Base-by-base conservation (phyloP, 108 stramenopile genomes). In the Fragilaria crotonensis region DNA sequence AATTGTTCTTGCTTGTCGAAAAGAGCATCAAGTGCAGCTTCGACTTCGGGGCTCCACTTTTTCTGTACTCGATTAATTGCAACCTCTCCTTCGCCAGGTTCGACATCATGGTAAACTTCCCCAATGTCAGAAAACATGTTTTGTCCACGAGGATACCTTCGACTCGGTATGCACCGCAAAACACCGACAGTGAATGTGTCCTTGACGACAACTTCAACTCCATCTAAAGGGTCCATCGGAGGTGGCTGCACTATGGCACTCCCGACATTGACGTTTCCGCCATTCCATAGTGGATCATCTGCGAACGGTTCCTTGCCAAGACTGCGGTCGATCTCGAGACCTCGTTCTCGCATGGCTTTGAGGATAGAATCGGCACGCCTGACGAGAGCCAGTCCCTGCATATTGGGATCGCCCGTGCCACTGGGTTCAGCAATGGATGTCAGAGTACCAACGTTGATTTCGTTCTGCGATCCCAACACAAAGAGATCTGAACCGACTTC, bases 391-490 rank as follows among this genome's bases (percentile, higher is more conserved):
- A 92, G 59, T 29, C 65, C 90, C 4, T 79, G 57, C 20, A 63
- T 72, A 26, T 71, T 72, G 25, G 62, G 73, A 36, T 77, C 68
- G 32, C 86, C 86, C 1, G 83, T 88, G 2, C 85, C 83, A 25
- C 72, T 76, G 0, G 86, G 71, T 70, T 92, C 80, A 1, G 84
- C 86, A 26, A 88, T 74, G 29, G 79, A 80, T 2, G 80, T 87
- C 9, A 92, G 54, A 1, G 62, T 84, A 17, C 90, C 90, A 4
- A 83, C 90, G 23, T 47, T 27, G 11, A 92, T 76, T 19, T 69
- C 58, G 54, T 81, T 80, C 47, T 79, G 83, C 28, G 84, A 86
- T n/a, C 90, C 90, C 29, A 92, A 62, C 0, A 85, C 87, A 57
- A 52, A 86, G 1, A 92, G 31, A 0, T 45, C 55, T 47, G 85